phyloP scores from a whole-genome alignment of 1,284 basidiomycete species.

The Pyrrhoderma lamaoense region DNA sequence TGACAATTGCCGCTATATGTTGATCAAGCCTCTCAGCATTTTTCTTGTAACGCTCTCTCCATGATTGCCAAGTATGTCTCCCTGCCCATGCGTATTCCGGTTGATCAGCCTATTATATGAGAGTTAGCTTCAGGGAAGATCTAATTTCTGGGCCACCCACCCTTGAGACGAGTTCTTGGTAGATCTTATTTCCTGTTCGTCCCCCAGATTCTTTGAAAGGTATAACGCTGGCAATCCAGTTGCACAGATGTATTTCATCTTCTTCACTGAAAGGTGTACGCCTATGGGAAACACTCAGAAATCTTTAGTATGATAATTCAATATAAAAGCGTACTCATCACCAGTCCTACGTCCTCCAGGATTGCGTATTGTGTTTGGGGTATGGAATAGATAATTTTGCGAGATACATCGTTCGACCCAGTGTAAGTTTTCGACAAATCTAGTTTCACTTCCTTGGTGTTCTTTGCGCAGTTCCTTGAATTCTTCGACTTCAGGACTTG shows the following conservation, averaged over 20 bases:
- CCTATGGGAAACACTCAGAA: slow-evolving; percentile 30
- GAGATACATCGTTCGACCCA: slow-evolving; percentile 79
- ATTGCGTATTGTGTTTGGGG: slow-evolving; percentile 71
- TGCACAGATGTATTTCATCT: slow-evolving; percentile 63
- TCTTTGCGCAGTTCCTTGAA: slow-evolving; percentile 63
- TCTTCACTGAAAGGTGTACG: slow-evolving; percentile 67
- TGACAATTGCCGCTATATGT: slow-evolving; percentile 54
- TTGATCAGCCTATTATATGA: slow-evolving; percentile 40
- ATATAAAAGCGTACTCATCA: slow-evolving; percentile 53
- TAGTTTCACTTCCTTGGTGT: slow-evolving; percentile 56
- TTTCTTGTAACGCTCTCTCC: slow-evolving; percentile 81
- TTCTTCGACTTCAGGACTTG: slow-evolving; percentile 65
- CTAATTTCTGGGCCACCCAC: slow-evolving; percentile 29
- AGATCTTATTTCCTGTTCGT: slow-evolving; percentile 71
- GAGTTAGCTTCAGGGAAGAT: not conserved
- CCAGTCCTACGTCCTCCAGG: slow-evolving; percentile 71
- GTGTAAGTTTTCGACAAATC: slow-evolving; percentile 68
- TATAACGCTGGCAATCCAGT: slow-evolving; percentile 72
- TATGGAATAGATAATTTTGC: slow-evolving; percentile 52
- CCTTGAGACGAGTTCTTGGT: slow-evolving; percentile 53
- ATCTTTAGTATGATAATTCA: not conserved
- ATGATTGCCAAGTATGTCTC: slow-evolving; percentile 82
- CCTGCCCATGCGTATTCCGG: slow-evolving; percentile 70
- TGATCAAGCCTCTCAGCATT: slow-evolving; percentile 57
- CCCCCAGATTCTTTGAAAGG: slow-evolving; percentile 74